Base-by-base conservation (phyloP, 2,329 filamentous ascomycete species). In the Phialemoniopsis sp. region DNA sequence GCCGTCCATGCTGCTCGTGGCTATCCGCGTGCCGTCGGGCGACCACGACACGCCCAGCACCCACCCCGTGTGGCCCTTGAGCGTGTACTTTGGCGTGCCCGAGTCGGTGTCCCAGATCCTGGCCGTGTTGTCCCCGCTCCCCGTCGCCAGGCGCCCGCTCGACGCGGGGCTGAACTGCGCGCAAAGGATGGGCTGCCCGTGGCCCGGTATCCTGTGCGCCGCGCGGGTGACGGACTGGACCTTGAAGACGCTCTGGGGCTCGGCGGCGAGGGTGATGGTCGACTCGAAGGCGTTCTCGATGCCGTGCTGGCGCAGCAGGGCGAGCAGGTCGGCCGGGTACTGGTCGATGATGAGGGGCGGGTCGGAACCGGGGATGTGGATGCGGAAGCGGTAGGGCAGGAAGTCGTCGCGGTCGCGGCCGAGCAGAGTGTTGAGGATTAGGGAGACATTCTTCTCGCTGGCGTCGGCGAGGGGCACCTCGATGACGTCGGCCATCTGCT, bases 41-140 rank as follows among this genome's bases (percentile, higher is more conserved):
- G 87, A 89, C 80, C 88, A 97, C 39, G 82, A 80, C 4, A 95
- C 88, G 3, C 82, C 87, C 40, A 97, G 64, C 4, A 97, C 89
- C 90, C 90, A 96, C 44, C 85, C 85, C 3, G 84, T 83, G 61
- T 97, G 93, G 1, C 89, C 89, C 52, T 88, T 85, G 36, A 97
- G 66, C 0, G 89, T 97, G 61, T 87, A 79, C 45, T 88, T 78
- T 0, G 90, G 89, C 10, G 89, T 96, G 35, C 90, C 90, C 0
- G 89, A 96, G 54, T 96, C 88, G 36, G 89, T 90, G 55, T 98
- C 90, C 89, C 89, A 96, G 66, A 97, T 84, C 41, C 91, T 73
- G 1, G 90, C 91, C 2, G 90, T 96, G 50, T 85, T 85, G 56
- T 98, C 93, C 34, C 93, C 93, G 45, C 85, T 89, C 1, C 91